phyloP scores from a whole-genome alignment of 306 rosid genomes.

The Cotoneaster glaucophyllus region DNA sequence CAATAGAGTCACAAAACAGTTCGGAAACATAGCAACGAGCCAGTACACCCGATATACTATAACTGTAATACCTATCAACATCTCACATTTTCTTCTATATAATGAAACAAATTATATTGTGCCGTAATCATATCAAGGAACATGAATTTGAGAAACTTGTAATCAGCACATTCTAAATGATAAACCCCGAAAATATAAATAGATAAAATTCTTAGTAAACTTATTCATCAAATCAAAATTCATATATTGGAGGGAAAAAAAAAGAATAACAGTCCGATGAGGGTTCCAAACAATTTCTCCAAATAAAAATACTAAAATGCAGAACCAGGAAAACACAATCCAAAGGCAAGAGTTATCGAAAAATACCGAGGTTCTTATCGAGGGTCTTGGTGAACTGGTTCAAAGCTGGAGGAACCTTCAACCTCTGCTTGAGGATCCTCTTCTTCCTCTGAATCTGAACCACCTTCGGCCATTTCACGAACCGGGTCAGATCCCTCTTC shows the following conservation, averaged over 20 bases:
- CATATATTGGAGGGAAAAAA: neutral
- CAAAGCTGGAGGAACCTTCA: conserved; percentile 77
- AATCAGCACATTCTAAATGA: neutral
- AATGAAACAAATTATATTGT: no score
- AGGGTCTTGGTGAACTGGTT: conserved; percentile 81
- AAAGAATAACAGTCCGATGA: neutral
- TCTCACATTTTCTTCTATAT: no score
- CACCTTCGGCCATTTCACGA: conserved; percentile 74
- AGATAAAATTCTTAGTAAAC: neutral
- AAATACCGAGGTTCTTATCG: conserved; percentile 64
- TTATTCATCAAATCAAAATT: neutral
- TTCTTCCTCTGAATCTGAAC: conserved; percentile 77
- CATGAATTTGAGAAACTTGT: neutral
- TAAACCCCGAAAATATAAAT: neutral
- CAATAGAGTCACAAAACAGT: neutral
- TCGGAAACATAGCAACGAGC: neutral
- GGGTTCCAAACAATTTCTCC: neutral
- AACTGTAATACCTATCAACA: neutral
- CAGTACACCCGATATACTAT: neutral
- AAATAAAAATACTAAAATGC: neutral
- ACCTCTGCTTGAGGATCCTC: conserved; percentile 70
- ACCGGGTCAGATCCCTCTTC: conserved; percentile 67
- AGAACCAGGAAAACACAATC: neutral
- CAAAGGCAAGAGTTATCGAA: neutral
- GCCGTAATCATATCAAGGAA: neutral